phyloP scores from a whole-genome alignment of 2,329 filamentous ascomycete species.

The Fusarium miscanthi region DNA sequence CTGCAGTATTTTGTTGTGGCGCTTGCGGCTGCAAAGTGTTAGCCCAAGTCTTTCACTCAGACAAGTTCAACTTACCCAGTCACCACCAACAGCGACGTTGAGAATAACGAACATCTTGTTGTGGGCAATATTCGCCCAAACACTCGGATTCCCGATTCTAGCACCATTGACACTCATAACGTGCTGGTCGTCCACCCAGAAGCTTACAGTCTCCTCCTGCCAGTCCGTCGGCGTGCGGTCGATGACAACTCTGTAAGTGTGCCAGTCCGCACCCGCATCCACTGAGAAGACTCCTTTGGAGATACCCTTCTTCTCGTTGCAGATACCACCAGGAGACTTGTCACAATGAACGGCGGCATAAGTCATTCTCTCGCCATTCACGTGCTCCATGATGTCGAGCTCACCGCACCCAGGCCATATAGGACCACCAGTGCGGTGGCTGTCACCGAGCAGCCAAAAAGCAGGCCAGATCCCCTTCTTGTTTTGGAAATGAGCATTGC shows the following conservation, averaged over 20 bases:
- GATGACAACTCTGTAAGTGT: conserved; percentile 59
- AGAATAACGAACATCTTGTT: conserved; percentile 61
- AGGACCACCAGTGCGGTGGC: conserved; percentile 31
- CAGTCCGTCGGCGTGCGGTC: conserved; percentile 59
- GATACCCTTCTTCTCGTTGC: conserved; percentile 58
- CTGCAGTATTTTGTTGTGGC: conserved; percentile 56
- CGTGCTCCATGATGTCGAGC: conserved; percentile 37
- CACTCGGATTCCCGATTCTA: conserved; percentile 54
- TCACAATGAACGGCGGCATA: conserved; percentile 37
- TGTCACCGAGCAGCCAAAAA: conserved; percentile 42
- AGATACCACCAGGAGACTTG: conserved; percentile 54
- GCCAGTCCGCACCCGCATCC: conserved; percentile 49
- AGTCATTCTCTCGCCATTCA: conserved; percentile 12
- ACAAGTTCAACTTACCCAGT: conserved; percentile 53
- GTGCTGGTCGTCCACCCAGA: conserved; percentile 56
- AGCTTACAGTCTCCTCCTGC: conserved; percentile 59
- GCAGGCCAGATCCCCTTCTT: conserved; percentile 57
- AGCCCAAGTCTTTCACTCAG: neutral
- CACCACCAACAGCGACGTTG: conserved; percentile 64
- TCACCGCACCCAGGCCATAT: conserved; percentile 41
- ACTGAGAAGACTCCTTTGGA: neutral
- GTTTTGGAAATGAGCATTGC: conserved; percentile 21
- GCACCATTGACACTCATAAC: conserved; percentile 57
- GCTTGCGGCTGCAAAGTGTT: conserved; percentile 54
- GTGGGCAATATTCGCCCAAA: conserved; percentile 61